Percentiles rank a stretch among this genome's conserved stretches.
Evolutionary conservation across 768 basidiomycete species (phyloP).

Genomic region (Termitomyces sp.): DNA sequence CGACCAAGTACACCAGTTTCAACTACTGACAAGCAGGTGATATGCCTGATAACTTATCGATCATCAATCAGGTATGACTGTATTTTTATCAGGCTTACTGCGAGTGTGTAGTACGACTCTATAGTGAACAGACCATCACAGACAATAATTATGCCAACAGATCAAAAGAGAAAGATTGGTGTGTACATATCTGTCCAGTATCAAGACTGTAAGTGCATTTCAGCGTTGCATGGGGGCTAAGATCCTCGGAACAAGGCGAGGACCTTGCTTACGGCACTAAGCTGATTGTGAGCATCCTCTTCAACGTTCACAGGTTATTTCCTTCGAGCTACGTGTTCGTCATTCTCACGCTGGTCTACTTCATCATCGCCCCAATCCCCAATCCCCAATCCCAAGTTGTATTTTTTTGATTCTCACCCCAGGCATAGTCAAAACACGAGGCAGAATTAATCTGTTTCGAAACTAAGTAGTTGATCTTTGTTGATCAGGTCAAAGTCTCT

Average conservation of each 20-base stretch:
- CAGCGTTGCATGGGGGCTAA: too few species aligned
- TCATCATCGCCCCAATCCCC: constrained; percentile 12
- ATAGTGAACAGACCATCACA: too few species aligned
- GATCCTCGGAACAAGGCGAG: neutral
- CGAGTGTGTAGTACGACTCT: too few species aligned
- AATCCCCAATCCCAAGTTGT: neutral
- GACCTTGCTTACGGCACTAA: neutral
- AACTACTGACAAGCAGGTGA: too few species aligned
- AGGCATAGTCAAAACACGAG: constrained; percentile 17
- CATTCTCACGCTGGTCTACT: constrained; percentile 1
- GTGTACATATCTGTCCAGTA: too few species aligned
- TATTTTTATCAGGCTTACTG: too few species aligned
- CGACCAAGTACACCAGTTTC: too few species aligned
- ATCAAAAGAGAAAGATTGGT: too few species aligned
- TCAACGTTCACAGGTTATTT: neutral
- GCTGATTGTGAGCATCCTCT: neutral
- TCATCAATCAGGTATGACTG: neutral
- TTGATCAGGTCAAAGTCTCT: constrained; percentile 1
- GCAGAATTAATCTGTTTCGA: too few species aligned
- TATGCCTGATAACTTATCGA: neutral
- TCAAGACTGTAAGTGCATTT: neutral
- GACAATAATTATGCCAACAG: too few species aligned
- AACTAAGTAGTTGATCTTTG: constrained; percentile 1
- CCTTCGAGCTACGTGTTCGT: constrained; percentile 5
- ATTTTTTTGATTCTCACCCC: constrained; percentile 1